Evolutionary conservation across 345 rosid genomes (phyloP), one percentile per base, ranked within the genome.

Genomic region (Lumnitzera littorea): DNA sequence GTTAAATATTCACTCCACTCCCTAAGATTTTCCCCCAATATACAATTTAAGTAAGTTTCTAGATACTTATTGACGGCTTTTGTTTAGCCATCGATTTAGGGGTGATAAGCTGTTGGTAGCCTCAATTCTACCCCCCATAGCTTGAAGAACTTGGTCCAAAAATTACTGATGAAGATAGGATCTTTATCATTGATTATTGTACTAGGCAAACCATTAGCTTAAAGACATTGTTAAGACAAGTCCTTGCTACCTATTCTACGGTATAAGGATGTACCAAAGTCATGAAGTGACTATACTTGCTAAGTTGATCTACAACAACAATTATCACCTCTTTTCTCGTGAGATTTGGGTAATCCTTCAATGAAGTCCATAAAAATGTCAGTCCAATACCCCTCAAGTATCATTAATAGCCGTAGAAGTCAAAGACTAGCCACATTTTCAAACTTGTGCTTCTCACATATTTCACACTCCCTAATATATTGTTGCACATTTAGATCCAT

Each of bases 31-130:
- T 64, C 23, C 1, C 23, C 23, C 0, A 14, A 17, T 62, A 64
- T 56, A 29, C 55, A 56, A 16, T 61, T 23, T 20, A 64, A 48
- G 16, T 64, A 64, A 2, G 48, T 46, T 46, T 64, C 61, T 48
- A 64, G 24, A 56, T 62, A 47, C 17, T 62, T 14, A n/a, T 53
- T 63, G 2, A 63, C 51, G 12, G 43, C 58, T 15, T 52, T 36
- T n/a, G 59, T 63, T 17, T 58, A 50, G 3, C 51, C 51, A 58
- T 58, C 51, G 1, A 23, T 36, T 14, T 58, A 24, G 6, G 67
- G 51, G 8, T 63, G 67, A 15, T 63, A 53, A 10, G 20, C 20
- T 20, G 1, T 20, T 20, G 20, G 1, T 20, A 20, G 20, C 20
- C 20, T 20, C 20, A 20, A 20, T 20, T 20, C 20, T 20, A 20